Percentiles rank a stretch among this genome's conserved stretches.
Conservation (phyloP, 176 grass and related monocot species). For the Coix lacrymajobi region DNA sequence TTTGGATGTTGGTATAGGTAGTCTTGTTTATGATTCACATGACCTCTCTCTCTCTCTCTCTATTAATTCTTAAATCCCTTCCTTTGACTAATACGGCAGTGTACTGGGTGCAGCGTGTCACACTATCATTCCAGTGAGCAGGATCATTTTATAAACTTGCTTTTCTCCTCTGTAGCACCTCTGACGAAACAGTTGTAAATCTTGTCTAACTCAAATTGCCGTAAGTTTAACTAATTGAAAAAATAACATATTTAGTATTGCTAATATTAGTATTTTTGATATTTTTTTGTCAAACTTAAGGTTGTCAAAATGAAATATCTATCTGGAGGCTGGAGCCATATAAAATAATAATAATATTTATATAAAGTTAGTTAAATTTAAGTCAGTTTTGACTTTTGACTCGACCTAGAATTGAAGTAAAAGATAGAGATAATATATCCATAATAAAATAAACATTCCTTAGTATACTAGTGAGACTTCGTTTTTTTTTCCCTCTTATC, state of each 20-base stretch:
- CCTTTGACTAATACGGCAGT: neutral
- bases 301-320: too few species aligned
- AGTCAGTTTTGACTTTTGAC: neutral
- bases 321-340: too few species aligned
- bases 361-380: neutral
- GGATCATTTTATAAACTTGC: neutral
- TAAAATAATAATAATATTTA: neutral
- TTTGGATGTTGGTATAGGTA: neutral
- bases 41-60: too few species aligned
- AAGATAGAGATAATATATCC: too few species aligned
- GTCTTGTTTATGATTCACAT: conserved; percentile 1
- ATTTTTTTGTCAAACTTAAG: neutral
- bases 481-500: too few species aligned
- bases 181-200: neutral
- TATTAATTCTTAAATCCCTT: neutral
- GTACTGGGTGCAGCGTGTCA: neutral
- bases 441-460: too few species aligned
- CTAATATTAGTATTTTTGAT: neutral
- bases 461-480: too few species aligned
- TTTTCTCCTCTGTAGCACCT: neutral
- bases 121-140: neutral
- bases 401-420: neutral
- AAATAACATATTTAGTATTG: neutral
- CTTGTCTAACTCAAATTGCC: neutral
- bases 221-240: neutral